Evolutionary conservation across 2,329 filamentous ascomycete species (phyloP).

Genomic region (Penicillium sp.): DNA sequence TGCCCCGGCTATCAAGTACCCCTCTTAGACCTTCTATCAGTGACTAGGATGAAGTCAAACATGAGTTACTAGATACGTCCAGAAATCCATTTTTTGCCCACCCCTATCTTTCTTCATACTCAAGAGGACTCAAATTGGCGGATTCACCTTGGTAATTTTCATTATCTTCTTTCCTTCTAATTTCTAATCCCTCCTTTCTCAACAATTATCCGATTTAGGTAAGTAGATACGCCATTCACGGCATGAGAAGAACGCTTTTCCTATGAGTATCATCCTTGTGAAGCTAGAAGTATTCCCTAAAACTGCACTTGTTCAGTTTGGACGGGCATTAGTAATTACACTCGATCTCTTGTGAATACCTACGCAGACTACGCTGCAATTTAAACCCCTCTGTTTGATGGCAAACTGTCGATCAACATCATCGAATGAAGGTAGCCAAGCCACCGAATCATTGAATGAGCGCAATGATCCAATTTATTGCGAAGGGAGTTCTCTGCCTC

Average conservation of each 20-base stretch:
- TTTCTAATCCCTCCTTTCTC: not conserved
- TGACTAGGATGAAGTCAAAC: constrained; percentile 10
- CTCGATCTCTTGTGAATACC: not conserved
- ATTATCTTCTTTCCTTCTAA: not conserved
- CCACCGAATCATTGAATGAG: not conserved
- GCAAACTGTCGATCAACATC: not conserved
- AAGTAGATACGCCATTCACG: not conserved
- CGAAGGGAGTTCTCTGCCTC: no score
- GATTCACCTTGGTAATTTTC: no score
- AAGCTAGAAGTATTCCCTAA: not conserved
- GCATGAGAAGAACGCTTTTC: not conserved
- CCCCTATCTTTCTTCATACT: constrained; percentile 16
- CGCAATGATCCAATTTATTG: not conserved
- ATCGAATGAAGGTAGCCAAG: not conserved
- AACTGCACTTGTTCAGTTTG: not conserved
- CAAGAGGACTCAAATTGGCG: not conserved
- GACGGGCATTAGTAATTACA: not conserved
- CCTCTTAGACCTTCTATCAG: constrained; percentile 9
- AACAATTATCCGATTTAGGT: not conserved
- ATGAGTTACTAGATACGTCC: not conserved
- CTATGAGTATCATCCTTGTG: not conserved
- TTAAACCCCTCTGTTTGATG: not conserved
- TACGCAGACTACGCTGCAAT: not conserved
- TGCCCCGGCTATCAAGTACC: constrained; percentile 19
- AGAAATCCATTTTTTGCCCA: constrained; percentile 8